Conservation (phyloP, 2,329 filamentous ascomycete genomes). For the Hypoxylon sp. region DNA sequence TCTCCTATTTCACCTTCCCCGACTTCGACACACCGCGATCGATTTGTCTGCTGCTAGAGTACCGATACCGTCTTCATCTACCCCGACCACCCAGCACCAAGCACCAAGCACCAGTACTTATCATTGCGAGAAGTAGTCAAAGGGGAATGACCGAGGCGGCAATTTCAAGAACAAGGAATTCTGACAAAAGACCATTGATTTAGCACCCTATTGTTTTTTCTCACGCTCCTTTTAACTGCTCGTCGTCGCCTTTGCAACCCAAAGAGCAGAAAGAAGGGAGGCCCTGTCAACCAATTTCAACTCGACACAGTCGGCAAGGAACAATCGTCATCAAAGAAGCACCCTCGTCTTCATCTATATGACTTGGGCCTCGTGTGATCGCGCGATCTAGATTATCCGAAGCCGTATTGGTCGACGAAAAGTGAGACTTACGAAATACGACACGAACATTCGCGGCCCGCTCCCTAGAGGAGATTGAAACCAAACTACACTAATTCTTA, state of each 20-base stretch:
- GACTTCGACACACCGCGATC: slow-evolving; percentile 14
- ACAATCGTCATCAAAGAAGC: slow-evolving; percentile 41
- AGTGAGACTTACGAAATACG: slow-evolving; percentile 28
- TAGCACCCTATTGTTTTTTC: slow-evolving; percentile 44
- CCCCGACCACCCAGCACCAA: slow-evolving; percentile 12
- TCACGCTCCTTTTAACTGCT: slow-evolving; percentile 30
- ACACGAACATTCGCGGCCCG: slow-evolving; percentile 22
- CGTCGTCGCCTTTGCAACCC: slow-evolving; percentile 13
- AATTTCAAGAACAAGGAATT: slow-evolving; percentile 32
- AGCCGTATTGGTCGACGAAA: slow-evolving; percentile 33
- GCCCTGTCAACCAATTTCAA: slow-evolving; percentile 25
- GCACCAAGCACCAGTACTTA: neutral
- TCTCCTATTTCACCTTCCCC: slow-evolving; percentile 19
- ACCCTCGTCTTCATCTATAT: slow-evolving; percentile 32
- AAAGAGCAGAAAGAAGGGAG: slow-evolving; percentile 31
- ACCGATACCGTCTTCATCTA: slow-evolving; percentile 9
- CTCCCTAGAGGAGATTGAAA: slow-evolving; percentile 40
- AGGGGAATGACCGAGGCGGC: slow-evolving; percentile 14
- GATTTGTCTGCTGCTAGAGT: slow-evolving; percentile 7
- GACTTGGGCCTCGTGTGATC: slow-evolving; percentile 30
- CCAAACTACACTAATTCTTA: slow-evolving; percentile 27
- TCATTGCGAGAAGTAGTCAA: slow-evolving; percentile 20
- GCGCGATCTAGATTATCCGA: slow-evolving; percentile 5
- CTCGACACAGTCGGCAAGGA: slow-evolving; percentile 24
- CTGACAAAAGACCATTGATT: slow-evolving; percentile 39